phyloP scores from a whole-genome alignment of 2,329 filamentous ascomycete species.

The Zymoseptoria tritici region DNA sequence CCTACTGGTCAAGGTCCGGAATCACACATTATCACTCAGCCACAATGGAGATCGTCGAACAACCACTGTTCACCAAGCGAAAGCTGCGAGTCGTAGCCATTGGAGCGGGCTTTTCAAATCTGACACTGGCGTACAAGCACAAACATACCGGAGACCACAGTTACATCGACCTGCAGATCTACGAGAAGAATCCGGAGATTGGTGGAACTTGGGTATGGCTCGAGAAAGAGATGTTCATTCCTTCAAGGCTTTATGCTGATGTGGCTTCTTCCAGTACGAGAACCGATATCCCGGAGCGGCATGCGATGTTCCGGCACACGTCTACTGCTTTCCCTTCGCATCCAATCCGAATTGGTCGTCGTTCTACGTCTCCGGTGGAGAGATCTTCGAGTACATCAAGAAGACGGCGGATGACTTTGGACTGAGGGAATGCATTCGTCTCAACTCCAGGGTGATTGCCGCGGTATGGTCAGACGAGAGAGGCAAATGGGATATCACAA shows the following conservation, averaged over 20 bases:
- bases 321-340: constrained; percentile 28
- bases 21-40: neutral
- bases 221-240: neutral
- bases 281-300: constrained; percentile 12
- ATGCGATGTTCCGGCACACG: constrained; percentile 14
- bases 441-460: constrained; percentile 38
- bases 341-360: constrained; percentile 13
- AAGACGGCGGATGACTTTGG: constrained; percentile 6
- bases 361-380: constrained; percentile 28
- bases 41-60: constrained; percentile 2
- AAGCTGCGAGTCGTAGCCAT: constrained; percentile 9
- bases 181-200: constrained; percentile 12
- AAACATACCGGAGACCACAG: constrained; percentile 4
- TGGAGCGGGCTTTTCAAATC: constrained; percentile 9
- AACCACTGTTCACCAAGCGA: constrained; percentile 7
- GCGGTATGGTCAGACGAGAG: constrained; percentile 35
- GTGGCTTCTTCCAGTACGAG: neutral
- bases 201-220: constrained; percentile 10
- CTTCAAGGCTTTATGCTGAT: neutral
- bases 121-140: constrained; percentile 8
- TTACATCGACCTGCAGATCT: constrained; percentile 4
- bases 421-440: constrained; percentile 28
- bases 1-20: neutral
- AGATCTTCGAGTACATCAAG: constrained; percentile 30
- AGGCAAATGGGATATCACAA: constrained; percentile 10